Conservation (phyloP, 305 asterid species). For the Fraxinus floribunda region DNA sequence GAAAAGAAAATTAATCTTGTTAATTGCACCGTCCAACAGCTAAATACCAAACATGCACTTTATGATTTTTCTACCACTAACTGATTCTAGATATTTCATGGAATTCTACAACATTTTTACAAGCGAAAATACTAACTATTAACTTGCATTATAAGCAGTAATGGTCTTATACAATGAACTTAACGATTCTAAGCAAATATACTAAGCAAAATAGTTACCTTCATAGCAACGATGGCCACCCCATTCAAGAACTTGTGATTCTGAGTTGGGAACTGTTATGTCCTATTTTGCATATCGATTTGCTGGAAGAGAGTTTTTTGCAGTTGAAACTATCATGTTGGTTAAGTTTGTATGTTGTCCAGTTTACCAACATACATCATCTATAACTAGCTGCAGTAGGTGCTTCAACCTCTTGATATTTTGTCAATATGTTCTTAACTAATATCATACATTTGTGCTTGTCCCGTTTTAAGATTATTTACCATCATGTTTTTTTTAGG, state of each 20-base stretch:
- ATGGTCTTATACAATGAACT: not conserved
- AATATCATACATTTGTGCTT: not conserved
- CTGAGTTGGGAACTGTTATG: not conserved
- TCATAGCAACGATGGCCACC: not conserved
- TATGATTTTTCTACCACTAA: not conserved
- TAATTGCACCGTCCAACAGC: not conserved
- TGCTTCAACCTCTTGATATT: not conserved
- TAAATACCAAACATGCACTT: not conserved
- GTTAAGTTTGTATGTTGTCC: not conserved
- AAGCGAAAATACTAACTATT: not conserved
- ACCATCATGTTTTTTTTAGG: not conserved
- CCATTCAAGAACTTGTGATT: not conserved
- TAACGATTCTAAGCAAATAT: not conserved
- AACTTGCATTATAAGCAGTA: not conserved
- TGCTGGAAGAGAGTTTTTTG: not conserved
- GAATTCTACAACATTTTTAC: not conserved
- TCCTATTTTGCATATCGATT: not conserved
- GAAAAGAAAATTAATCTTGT: not conserved
- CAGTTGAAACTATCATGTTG: not conserved
- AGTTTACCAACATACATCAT: not conserved
- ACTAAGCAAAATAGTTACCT: not conserved
- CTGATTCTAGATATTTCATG: not conserved
- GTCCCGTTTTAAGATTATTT: not conserved
- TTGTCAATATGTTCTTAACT: not conserved
- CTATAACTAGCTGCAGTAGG: not conserved